These are phyloP conservation scores for Podochytrium sp. DNA, from an alignment of 192 early-diverging fungal species.

Conservation along the genomic window DNA sequence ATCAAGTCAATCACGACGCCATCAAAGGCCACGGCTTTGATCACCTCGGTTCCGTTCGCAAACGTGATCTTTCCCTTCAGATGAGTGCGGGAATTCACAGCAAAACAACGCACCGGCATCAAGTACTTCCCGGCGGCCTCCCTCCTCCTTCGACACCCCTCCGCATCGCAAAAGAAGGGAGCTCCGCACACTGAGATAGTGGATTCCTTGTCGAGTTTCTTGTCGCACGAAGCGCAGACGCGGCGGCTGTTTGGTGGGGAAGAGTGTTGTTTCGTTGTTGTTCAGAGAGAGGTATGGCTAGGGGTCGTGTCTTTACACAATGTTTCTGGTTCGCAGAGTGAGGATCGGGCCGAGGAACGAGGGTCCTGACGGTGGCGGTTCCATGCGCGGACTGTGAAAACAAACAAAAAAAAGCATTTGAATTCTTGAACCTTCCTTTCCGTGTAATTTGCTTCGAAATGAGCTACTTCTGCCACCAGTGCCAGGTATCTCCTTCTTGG, in stretches of 20 bases:
- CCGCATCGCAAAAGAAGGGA: background rate
- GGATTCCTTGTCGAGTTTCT: background rate
- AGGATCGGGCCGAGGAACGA: background rate
- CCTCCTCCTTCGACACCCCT: background rate
- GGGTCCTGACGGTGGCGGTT: background rate
- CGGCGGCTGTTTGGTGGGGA: background rate
- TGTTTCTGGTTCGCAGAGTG: background rate
- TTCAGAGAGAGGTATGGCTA: background rate
- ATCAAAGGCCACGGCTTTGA: slow-evolving; percentile 14
- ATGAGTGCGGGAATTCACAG: background rate
- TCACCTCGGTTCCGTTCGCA: background rate
- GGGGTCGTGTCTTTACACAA: background rate
- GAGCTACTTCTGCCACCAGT: slow-evolving; percentile 12
- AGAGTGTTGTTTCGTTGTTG: too few species aligned
- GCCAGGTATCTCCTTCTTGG: background rate
- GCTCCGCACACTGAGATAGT: background rate
- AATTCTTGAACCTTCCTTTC: background rate
- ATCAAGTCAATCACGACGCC: slow-evolving; percentile 6
- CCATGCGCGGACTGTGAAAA: background rate
- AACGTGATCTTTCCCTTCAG: background rate
- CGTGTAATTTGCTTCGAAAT: too few species aligned
- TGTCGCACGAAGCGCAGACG: background rate
- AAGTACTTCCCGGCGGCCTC: background rate
- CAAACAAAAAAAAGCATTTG: background rate
- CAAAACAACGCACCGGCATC: background rate